A percentile compares a stretch with the other conserved stretches of the same genome.
Evolutionary conservation across 345 rosid species (phyloP).

Genomic region (Salix dunnii): DNA sequence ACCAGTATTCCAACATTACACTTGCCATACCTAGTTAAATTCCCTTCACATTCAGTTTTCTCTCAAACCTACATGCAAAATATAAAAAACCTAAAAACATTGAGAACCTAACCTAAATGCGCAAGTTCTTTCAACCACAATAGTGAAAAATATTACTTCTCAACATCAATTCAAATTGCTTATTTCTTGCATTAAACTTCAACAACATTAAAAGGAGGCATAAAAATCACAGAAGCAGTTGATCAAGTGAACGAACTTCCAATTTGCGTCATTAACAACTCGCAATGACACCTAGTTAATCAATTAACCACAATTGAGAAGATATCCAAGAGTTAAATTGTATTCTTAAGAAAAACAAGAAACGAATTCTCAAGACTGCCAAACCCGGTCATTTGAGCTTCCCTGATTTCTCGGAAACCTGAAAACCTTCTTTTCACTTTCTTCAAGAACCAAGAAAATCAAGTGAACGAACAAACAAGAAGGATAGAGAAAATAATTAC

Average conservation of each 20-base stretch:
- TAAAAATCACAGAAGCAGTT: too few relatives aligned
- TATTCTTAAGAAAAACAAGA: not conserved
- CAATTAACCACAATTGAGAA: not conserved
- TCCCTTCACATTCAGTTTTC: not conserved
- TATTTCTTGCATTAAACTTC: not conserved
- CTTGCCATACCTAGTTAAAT: too few relatives aligned
- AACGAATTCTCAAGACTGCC: not conserved
- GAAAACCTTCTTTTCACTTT: not conserved
- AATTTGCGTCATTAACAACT: not conserved
- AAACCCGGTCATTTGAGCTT: not conserved
- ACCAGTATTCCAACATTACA: not conserved
- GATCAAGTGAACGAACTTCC: not conserved
- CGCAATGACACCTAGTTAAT: not conserved
- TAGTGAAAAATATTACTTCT: not conserved
- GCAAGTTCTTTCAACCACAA: not conserved
- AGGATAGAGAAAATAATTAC: constrained; percentile 35
- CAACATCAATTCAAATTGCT: not conserved
- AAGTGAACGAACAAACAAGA: constrained; percentile 1
- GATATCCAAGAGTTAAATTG: not conserved
- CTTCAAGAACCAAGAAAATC: not conserved
- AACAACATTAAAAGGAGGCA: not conserved
- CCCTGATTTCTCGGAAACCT: constrained; percentile 7
- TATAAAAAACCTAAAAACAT: too few relatives aligned
- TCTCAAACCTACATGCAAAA: not conserved
- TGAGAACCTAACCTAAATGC: not conserved